phyloP scores from a whole-genome alignment of 768 basidiomycete genomes.

The Boletus reticulatus region DNA sequence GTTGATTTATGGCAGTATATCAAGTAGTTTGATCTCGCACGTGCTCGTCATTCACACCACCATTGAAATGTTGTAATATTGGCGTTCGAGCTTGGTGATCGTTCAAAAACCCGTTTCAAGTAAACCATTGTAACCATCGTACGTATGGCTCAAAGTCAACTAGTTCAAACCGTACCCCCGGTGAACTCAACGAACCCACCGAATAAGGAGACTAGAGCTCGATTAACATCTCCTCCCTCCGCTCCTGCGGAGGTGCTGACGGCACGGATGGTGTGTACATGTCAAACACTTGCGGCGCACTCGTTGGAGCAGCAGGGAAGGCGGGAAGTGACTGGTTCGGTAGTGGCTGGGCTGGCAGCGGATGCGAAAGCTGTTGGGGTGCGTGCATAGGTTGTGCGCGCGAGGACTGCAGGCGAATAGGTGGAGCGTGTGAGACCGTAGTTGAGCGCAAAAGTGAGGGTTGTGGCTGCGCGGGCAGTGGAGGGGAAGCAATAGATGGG shows the following conservation, averaged over 20 bases:
- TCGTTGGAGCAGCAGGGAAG: conserved; percentile 66
- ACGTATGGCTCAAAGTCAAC: conserved; percentile 5
- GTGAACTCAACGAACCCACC: neutral
- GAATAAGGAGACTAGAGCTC: conserved; percentile 29
- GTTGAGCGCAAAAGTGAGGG: conserved; percentile 23
- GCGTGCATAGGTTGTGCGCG: conserved; percentile 3
- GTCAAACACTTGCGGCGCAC: conserved; percentile 51
- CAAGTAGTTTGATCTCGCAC: too few species aligned
- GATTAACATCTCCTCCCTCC: conserved; percentile 58
- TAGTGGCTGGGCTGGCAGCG: conserved; percentile 15
- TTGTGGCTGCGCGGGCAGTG: conserved; percentile 8
- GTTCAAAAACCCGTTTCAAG: too few species aligned
- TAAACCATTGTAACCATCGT: neutral
- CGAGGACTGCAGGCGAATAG: conserved; percentile 4
- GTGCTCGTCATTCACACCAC: too few species aligned
- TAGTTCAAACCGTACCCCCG: neutral
- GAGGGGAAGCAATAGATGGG: conserved; percentile 15
- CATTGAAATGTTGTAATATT: too few species aligned
- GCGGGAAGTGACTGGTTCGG: conserved; percentile 42
- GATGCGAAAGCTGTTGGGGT: conserved; percentile 8
- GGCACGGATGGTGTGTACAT: conserved; percentile 49
- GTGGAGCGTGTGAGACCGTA: conserved; percentile 19
- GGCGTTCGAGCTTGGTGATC: too few species aligned
- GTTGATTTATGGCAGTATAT: too few species aligned
- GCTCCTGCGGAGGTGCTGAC: conserved; percentile 49